A percentile compares a stretch with the other conserved stretches of the same genome.
phyloP scores from a whole-genome alignment of 2,329 filamentous ascomycete species.

The Claviceps spartinae region DNA sequence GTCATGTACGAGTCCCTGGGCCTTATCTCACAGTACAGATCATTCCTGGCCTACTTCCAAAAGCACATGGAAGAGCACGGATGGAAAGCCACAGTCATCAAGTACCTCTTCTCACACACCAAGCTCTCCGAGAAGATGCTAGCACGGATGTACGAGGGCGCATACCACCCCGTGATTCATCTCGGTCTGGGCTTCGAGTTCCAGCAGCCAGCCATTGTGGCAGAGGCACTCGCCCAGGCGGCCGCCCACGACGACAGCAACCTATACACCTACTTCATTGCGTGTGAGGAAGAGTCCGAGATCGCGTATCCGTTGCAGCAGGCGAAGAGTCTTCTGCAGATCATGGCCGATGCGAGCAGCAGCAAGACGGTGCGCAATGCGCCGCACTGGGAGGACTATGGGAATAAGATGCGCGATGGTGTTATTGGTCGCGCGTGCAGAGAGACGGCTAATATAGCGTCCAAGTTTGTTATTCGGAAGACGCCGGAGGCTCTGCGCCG shows the following conservation, averaged over 20 bases:
- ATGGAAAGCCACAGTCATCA: slow-evolving; percentile 31
- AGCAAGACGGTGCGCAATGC: slow-evolving; percentile 28
- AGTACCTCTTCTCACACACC: slow-evolving; percentile 45
- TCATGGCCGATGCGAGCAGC: slow-evolving; percentile 3
- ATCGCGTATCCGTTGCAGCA: background rate
- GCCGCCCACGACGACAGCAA: slow-evolving; percentile 30
- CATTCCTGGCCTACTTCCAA: slow-evolving; percentile 51
- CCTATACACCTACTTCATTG: slow-evolving; percentile 30
- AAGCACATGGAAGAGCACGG: slow-evolving; percentile 44
- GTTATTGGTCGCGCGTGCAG: slow-evolving; percentile 17
- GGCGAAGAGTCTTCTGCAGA: background rate
- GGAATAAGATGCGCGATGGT: slow-evolving; percentile 44
- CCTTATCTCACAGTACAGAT: slow-evolving; percentile 29
- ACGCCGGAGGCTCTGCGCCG: slow-evolving; percentile 19
- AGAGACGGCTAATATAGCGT: background rate
- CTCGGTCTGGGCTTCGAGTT: slow-evolving; percentile 58
- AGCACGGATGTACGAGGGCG: slow-evolving; percentile 31
- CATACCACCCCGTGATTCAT: slow-evolving; percentile 55
- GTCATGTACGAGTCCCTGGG: slow-evolving; percentile 5
- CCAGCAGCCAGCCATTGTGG: slow-evolving; percentile 49
- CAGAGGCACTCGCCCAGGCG: slow-evolving; percentile 52
- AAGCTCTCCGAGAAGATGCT: slow-evolving; percentile 45
- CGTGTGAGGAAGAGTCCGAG: background rate
- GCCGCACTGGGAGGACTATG: slow-evolving; percentile 19
- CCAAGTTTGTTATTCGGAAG: background rate